Evolutionary conservation across 164 flowering plant species (phyloP).

Genomic region (Annona squamosa): DNA sequence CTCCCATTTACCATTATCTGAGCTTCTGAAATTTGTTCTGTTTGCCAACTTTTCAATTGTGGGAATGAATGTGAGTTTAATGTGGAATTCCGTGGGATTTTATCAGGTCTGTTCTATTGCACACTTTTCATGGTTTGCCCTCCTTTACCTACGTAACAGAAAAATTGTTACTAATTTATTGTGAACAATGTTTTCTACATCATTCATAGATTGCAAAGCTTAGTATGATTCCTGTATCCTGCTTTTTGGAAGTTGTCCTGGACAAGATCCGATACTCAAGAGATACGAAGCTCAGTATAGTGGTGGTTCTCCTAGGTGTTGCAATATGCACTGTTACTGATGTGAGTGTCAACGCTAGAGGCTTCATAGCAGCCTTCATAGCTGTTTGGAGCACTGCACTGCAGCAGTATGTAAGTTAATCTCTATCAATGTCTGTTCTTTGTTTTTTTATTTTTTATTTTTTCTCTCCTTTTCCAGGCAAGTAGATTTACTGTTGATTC

Average conservation of each 20-base stretch:
- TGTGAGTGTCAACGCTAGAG: conserved; percentile 75
- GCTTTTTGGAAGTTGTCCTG: conserved; percentile 19
- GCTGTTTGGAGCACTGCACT: conserved; percentile 89
- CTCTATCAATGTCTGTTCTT: background rate
- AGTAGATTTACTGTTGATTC: background rate
- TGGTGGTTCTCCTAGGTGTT: conserved; percentile 74
- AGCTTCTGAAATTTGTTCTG: conserved; percentile 65
- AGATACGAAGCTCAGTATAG: conserved; percentile 80
- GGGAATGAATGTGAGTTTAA: conserved; percentile 89
- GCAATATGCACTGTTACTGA: conserved; percentile 90
- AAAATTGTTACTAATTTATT: background rate
- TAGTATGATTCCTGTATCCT: conserved; percentile 61
- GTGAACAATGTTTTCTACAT: background rate
- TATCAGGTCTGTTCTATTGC: conserved; percentile 55
- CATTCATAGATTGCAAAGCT: conserved; percentile 73
- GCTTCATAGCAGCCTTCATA: conserved; percentile 64
- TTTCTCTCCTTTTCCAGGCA: background rate
- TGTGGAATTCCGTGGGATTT: conserved; percentile 94
- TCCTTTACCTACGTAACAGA: background rate
- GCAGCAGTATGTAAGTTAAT: conserved; percentile 79
- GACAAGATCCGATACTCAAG: conserved; percentile 66
- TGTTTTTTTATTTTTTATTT: too few relatives aligned
- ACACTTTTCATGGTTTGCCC: background rate
- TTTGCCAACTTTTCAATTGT: conserved; percentile 90
- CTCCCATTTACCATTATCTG: conserved; percentile 62